Conservation (phyloP, 345 rosid genomes). For the Acer negundo region DNA sequence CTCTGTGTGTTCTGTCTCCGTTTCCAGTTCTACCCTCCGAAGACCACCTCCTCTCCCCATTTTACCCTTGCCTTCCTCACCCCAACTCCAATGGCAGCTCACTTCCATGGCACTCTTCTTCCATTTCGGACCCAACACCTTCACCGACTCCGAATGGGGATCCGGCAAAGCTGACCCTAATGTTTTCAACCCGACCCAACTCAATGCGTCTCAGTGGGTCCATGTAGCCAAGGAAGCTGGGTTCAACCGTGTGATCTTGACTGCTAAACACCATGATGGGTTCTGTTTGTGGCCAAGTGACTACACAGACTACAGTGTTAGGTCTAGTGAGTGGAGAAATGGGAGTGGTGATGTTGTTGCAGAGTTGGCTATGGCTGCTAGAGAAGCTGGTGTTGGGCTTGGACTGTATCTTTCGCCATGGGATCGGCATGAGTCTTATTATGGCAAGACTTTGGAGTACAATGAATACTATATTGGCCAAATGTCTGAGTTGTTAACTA, state of each 20-base stretch:
- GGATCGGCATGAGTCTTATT: constrained; percentile 78
- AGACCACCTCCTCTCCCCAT: constrained; percentile 83
- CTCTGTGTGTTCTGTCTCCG: constrained; percentile 3
- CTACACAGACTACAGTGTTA: constrained; percentile 77
- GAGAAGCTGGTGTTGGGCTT: constrained; percentile 53
- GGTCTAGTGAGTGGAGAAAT: constrained; percentile 60
- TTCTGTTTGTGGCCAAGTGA: constrained; percentile 88
- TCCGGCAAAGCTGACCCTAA: constrained; percentile 69
- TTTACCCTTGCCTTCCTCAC: constrained; percentile 67
- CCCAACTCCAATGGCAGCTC: constrained; percentile 89
- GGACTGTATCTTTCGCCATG: constrained; percentile 91
- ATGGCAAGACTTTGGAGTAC: constrained; percentile 80
- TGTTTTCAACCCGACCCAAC: constrained; percentile 59
- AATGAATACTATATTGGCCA: constrained; percentile 88
- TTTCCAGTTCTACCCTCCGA: constrained; percentile 33
- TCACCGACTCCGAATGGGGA: constrained; percentile 91
- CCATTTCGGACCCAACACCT: constrained; percentile 91
- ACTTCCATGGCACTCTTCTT: constrained; percentile 71
- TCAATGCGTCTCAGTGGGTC: constrained; percentile 86
- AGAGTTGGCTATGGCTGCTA: constrained; percentile 67
- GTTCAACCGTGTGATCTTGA: constrained; percentile 71
- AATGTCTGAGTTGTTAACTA: constrained; percentile 78
- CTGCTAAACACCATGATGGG: constrained; percentile 97
- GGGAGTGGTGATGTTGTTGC: constrained; percentile 77
- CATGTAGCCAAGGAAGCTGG: constrained; percentile 69